These are phyloP conservation scores for Metarhizium brunneum DNA, from an alignment of 2,329 filamentous ascomycete genomes.

Conservation along the genomic window DNA sequence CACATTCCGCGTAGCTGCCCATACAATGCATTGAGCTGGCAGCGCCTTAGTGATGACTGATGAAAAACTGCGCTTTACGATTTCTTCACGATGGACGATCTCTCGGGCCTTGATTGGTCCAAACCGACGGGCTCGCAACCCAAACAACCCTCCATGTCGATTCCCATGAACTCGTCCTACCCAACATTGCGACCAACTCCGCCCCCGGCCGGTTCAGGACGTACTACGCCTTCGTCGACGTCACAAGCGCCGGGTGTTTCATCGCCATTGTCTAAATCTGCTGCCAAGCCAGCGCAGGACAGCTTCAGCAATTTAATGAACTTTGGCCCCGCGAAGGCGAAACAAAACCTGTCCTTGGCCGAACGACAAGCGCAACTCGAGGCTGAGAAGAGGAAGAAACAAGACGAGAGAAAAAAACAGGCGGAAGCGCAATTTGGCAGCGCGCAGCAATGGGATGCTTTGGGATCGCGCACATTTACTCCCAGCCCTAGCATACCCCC, in stretches of 20 bases:
- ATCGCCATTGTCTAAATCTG: conserved; percentile 27
- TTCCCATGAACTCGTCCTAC: conserved; percentile 34
- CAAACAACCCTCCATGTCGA: conserved; percentile 20
- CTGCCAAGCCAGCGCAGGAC: conserved; percentile 49
- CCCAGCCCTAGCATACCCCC: conserved; percentile 19
- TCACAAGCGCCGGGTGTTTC: conserved; percentile 34
- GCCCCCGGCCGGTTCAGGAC: conserved; percentile 45
- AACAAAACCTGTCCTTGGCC: conserved; percentile 65
- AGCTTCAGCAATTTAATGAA: conserved; percentile 72
- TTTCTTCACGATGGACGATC: conserved; percentile 46
- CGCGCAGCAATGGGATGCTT: conserved; percentile 64
- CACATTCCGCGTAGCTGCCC: background rate
- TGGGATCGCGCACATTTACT: conserved; percentile 48
- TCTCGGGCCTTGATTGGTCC: conserved; percentile 51
- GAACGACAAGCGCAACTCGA: conserved; percentile 65
- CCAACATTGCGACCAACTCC: conserved; percentile 45
- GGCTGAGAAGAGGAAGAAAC: conserved; percentile 59
- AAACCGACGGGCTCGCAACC: conserved; percentile 26
- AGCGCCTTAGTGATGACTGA: conserved; percentile 5
- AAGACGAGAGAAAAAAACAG: conserved; percentile 61
- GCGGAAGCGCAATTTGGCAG: conserved; percentile 72
- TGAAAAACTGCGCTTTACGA: background rate
- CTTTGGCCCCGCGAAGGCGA: conserved; percentile 44
- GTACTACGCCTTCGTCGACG: conserved; percentile 44
- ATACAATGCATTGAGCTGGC: conserved; percentile 4